A percentile compares a stretch with the other conserved stretches of the same genome.
Evolutionary conservation across 2,329 filamentous ascomycete genomes (phyloP).

Genomic region (Venturia pyrina): DNA sequence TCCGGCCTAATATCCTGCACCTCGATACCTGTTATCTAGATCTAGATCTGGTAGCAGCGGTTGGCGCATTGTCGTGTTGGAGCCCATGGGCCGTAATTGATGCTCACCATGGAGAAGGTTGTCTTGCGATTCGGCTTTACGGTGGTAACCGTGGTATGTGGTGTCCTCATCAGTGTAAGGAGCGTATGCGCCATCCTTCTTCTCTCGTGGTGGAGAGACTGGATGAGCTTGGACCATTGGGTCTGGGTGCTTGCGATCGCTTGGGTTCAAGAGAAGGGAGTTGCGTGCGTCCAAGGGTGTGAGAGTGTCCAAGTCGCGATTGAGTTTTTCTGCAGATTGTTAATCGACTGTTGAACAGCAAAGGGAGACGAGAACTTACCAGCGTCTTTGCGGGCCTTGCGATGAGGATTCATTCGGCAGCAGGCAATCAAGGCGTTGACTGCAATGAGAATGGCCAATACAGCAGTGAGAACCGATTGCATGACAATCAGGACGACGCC

Average conservation of each 20-base stretch:
- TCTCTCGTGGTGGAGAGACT: not conserved
- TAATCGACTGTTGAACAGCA: conserved; percentile 18
- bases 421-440: conserved; percentile 80
- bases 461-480: conserved; percentile 71
- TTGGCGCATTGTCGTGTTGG: conserved; percentile 8
- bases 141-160: conserved; percentile 10
- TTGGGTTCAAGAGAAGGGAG: conserved; percentile 50
- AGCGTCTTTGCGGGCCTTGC: conserved; percentile 77
- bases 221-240: conserved; percentile 5
- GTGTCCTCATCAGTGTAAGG: conserved; percentile 10
- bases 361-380: conserved; percentile 47
- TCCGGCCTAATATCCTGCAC: conserved; percentile 5
- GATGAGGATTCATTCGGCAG: conserved; percentile 82
- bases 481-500: conserved; percentile 90
- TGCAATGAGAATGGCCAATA: conserved; percentile 76
- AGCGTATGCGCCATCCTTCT: not conserved
- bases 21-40: conserved; percentile 7
- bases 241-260: not conserved
- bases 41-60: conserved; percentile 9
- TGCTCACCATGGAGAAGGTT: not conserved
- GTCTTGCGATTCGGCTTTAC: conserved; percentile 1
- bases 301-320: conserved; percentile 68
- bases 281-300: conserved; percentile 82
- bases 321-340: conserved; percentile 55
- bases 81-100: not conserved